Base-by-base conservation (phyloP, 495 filamentous ascomycete species). In the Talaromyces stipitatus region DNA sequence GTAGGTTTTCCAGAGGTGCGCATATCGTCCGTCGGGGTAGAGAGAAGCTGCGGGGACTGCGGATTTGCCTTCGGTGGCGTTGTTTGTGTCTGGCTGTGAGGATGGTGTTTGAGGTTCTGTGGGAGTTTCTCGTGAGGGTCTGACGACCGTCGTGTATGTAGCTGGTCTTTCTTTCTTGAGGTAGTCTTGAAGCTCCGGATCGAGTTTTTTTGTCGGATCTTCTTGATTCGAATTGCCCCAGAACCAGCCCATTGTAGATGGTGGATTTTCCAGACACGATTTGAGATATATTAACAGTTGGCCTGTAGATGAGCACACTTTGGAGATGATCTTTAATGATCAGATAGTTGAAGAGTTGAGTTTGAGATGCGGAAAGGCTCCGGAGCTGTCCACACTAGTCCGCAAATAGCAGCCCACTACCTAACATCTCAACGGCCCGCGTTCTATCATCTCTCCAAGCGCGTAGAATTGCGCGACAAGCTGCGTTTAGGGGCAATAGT, bases 1-100 rank as follows among this genome's bases (percentile, higher is more conserved):
- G 80, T 98, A 97, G 46, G 81, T 88, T 68, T 85, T 87, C 94
- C 94, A 98, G 28, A 98, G 79, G 74, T 96, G 81, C 47, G 91
- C 90, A 69, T 97, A 97, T 58, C 94, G 88, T 59, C 91, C 91
- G 72, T 97, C 94, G 61, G 73, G 81, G 67, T 71, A 88, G 20
- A 85, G 75, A 5, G 85, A 86, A 57, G 81, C 72, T 38, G 72
- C 58, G 7, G 85, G 84, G 63, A 80, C 77, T 75, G 60, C 77
- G 64, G 66, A 69, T 72, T 65, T 72, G 60, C 58, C 11, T 74
- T 75, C 14, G 43, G 23, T 65, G 23, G 69, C 16, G 30, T 74
- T 60, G 56, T 43, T 18, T 29, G 59, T 26, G 7, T 59, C 27
- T 32, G 61, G 27, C 3, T 64, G 55, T 12, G 71, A 58, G 3